A percentile compares a stretch with the other conserved stretches of the same genome.
Conservation (phyloP, 352 stramenopile species). For the Phytophthora tubulina region DNA sequence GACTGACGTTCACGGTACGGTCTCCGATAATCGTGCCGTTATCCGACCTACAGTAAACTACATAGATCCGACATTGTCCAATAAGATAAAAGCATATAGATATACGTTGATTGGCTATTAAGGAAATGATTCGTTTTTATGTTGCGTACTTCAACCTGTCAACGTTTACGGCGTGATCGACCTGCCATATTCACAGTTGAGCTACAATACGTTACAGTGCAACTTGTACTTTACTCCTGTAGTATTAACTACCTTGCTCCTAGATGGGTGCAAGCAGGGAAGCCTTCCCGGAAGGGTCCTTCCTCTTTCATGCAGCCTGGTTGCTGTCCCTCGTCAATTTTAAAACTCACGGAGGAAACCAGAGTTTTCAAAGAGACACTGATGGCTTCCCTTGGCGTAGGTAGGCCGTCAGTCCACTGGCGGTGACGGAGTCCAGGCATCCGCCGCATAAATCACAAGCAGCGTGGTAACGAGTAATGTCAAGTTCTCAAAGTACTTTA, state of each 20-base stretch:
- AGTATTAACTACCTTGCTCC: too few species aligned
- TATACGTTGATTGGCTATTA: slow-evolving; percentile 1
- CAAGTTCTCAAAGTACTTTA: too few species aligned
- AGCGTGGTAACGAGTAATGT: too few species aligned
- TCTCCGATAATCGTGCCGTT: background rate
- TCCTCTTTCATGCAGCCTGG: too few species aligned
- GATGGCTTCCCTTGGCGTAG: too few species aligned
- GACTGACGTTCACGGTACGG: slow-evolving; percentile 17
- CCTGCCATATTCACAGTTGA: background rate
- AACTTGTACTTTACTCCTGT: background rate
- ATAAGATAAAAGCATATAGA: background rate
- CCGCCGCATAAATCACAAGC: too few species aligned
- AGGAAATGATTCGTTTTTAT: background rate
- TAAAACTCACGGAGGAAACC: background rate
- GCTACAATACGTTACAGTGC: background rate
- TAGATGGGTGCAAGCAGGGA: too few species aligned
- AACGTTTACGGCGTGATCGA: background rate
- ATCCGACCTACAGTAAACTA: background rate
- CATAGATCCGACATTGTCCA: background rate
- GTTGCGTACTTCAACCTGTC: background rate
- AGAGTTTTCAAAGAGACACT: background rate
- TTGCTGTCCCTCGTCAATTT: background rate
- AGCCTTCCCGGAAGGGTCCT: too few species aligned
- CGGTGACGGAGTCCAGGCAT: too few species aligned
- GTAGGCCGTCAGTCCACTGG: too few species aligned